Base-by-base conservation (phyloP, 768 basidiomycete species). In the Macrolepiota albuminosa region DNA sequence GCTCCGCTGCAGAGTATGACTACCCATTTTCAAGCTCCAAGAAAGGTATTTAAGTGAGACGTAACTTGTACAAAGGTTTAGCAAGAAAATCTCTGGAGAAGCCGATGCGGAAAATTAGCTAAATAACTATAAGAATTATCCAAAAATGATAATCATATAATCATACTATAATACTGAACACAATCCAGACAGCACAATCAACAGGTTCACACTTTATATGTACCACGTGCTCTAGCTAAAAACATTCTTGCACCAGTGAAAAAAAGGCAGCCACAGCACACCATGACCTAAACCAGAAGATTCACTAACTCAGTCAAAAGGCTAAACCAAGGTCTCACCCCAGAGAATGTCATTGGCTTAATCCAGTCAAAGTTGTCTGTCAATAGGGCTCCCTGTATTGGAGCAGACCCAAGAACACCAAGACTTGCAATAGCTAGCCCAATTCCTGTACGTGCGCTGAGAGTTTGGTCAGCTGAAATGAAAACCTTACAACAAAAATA, bases 361-460 rank as follows among this genome's bases (percentile, higher is more conserved):
- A 66, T 69, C 74, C 74, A 78, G 1, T 60, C 26, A 50, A 69
- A 73, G 5, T 69, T 62, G 5, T 59, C n/a, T 7, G 69, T 68
- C 8, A 77, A 66, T 26, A 76, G 65, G 4, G 69, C 73, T 16
- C 75, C 70, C 65, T 78, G 76, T 8, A 75, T 59, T 6, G 76
- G 68, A 16, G 67, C 70, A 34, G 74, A 72, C 21, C 69, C 67
- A 48, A 77, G 69, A 37, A 60, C 49, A 3, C 68, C 72, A 42
- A 77, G 61, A 61, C 75, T 75, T 42, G 62, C 70, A 43, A 72
- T 63, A 5, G 72, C 67, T 16, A 76, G 61, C 4, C 72, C 68
- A 6, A 77, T 62, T 31, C 77, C 75, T 11, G 72, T 67, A 14
- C 75, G 72, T 31, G 72, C 73, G 29, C 77, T 77, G 52, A 8